Evolutionary conservation across 1,284 basidiomycete species (phyloP), one percentile per base, ranked within the genome.

Genomic region (Calocybe gambosa): DNA sequence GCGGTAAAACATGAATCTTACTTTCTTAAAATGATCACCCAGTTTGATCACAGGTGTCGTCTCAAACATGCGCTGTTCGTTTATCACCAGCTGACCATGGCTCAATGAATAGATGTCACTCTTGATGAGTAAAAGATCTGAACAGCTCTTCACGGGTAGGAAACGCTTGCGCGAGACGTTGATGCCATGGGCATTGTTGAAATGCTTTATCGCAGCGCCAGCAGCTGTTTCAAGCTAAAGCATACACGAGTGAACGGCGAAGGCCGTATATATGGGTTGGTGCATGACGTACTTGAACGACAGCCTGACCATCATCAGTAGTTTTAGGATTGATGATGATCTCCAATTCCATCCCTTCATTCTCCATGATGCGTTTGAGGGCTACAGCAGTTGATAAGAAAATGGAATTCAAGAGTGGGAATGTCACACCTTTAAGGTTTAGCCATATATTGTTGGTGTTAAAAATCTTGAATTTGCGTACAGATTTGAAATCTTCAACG

Each of bases 401-500:
- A 29, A 21, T 40, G 20, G 19, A n/a, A n/a, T 16, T 0, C 19
- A 26, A 23, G 6, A 10, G 10, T 10, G 16, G 12, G 10, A 4
- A 23, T 20, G 20, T 44, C 55, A 41, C 50, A 80, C 80, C 85
- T 64, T 77, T 81, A 53, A 99, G 75, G 74, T 98, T 92, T 69
- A 97, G 82, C 95, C 94, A 97, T 60, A 95, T 73, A 74, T 97
- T 98, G 82, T 98, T 98, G 50, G 93, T 95, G 77, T 93, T 94
- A 80, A 94, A 93, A 64, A 89, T 89, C 79, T 93, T 93, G 82
- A 94, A 93, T 69, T 93, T 93, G 57, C 88, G 84, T 44, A 91
- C 76, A 10, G 89, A 91, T 73, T 97, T 97, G 82, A 98, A 98
- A 70, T 99, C 95, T 67, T 99, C 94, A 43, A 94, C 82, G 65